Conservation (phyloP, 2,329 filamentous ascomycete genomes). For the Aspergillus persii region DNA sequence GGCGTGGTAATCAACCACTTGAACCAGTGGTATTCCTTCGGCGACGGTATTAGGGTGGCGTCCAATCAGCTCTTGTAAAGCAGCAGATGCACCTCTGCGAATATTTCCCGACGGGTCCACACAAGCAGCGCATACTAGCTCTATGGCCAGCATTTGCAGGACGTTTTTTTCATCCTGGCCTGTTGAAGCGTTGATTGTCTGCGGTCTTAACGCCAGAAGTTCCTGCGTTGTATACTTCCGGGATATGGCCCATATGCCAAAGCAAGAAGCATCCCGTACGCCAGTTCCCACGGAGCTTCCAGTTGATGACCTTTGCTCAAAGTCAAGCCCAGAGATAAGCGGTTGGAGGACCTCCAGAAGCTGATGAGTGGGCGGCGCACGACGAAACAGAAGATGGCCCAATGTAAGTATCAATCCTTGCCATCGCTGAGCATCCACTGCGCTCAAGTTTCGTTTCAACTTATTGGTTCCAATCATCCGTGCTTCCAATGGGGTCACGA, state of each 20-base stretch:
- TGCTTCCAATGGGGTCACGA: slow-evolving; percentile 37
- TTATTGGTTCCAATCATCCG: slow-evolving; percentile 36
- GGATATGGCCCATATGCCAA: slow-evolving; percentile 90
- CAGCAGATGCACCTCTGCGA: slow-evolving; percentile 84
- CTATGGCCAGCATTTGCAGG: slow-evolving; percentile 74
- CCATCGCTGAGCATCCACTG: slow-evolving; percentile 81
- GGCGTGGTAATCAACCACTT: slow-evolving; percentile 87
- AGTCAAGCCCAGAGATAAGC: slow-evolving; percentile 75
- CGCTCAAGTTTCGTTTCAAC: slow-evolving; percentile 59
- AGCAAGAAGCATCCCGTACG: slow-evolving; percentile 91
- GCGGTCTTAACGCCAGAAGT: slow-evolving; percentile 59
- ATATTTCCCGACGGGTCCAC: slow-evolving; percentile 93
- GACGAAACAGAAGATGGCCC: slow-evolving; percentile 79
- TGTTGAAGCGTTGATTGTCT: slow-evolving; percentile 29
- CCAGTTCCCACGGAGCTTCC: slow-evolving; percentile 85
- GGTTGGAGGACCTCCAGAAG: slow-evolving; percentile 73
- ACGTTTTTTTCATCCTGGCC: slow-evolving; percentile 44
- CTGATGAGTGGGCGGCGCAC: slow-evolving; percentile 69
- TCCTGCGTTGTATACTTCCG: slow-evolving; percentile 81
- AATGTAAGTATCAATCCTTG: slow-evolving; percentile 88
- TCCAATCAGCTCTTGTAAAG: slow-evolving; percentile 89
- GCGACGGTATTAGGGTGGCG: slow-evolving; percentile 82
- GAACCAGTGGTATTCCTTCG: slow-evolving; percentile 81
- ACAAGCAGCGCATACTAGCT: slow-evolving; percentile 77
- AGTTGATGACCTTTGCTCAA: slow-evolving; percentile 82